Base-by-base conservation (phyloP, 2,329 filamentous ascomycete genomes). In the Aspergillus arachidicola region DNA sequence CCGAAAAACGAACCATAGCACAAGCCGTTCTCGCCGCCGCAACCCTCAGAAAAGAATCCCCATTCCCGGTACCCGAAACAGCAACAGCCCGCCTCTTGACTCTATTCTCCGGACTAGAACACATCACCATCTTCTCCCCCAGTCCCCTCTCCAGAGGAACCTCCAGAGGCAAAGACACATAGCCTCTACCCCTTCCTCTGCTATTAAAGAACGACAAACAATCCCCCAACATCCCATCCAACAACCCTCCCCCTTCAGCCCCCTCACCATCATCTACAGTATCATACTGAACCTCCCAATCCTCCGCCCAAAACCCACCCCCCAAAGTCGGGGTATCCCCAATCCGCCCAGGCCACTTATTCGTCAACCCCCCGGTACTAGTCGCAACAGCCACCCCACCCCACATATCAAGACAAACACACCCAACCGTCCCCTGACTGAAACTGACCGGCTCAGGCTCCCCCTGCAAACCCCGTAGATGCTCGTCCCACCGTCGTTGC, bases 271-370 rank as follows among this genome's bases (percentile, higher is more conserved):
- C 43, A n/a, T n/a, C 53, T 6, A 6, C 57, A 21, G 26, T 0
- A 53, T 43, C 16, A 48, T 16, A 30, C 60, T 50, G 2, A 53
- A 81, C 78, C 9, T 78, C 77, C 92, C 92, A 96, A 69, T 93
- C 87, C 74, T 96, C 93, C 0, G 93, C 92, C 92, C 93, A 97
- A 76, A 93, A 97, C 0, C 93, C 93, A 0, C 93, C 91, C 0
- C 93, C 93, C 0, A 93, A 81, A 0, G 90, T 90, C 0, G 93
- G 93, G 12, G 93, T 97, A 74, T 97, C 93, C 0, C 93, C 93
- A 66, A 96, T 89, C 23, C 93, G 83, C 0, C 93, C 93, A 0
- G 91, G 91, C 60, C 94, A 79, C 80, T 97, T 97, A 75, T 97
- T 97, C 26, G 93, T 97, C 76, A 96, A 75, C 0, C 93, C 93